Conservation (phyloP, 148 eudicot genomes). For the Rhododendron molle region DNA sequence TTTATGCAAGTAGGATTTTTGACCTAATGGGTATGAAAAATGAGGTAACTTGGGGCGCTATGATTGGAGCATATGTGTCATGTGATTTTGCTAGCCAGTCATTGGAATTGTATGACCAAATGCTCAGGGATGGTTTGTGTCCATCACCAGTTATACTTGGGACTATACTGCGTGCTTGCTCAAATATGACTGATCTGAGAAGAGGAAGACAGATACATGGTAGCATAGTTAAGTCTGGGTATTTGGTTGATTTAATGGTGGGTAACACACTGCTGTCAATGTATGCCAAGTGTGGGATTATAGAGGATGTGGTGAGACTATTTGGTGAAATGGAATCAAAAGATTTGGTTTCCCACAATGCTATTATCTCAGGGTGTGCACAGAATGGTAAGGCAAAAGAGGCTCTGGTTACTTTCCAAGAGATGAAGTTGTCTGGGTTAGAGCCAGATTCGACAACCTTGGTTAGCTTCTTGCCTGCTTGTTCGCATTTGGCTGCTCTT, state of each 20-base stretch:
- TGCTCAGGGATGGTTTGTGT: constrained; percentile 25
- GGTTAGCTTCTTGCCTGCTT: constrained; percentile 75
- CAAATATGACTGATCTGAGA: constrained; percentile 45
- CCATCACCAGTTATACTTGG: constrained; percentile 55
- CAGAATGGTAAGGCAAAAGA: constrained; percentile 60
- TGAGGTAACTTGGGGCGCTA: constrained; percentile 92
- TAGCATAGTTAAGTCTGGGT: constrained; percentile 47
- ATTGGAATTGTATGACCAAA: constrained; percentile 39
- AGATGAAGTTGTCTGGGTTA: constrained; percentile 51
- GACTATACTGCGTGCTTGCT: constrained; percentile 64
- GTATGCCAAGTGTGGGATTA: constrained; percentile 76
- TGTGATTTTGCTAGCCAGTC: constrained; percentile 53
- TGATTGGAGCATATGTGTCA: constrained; percentile 63
- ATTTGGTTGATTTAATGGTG: constrained; percentile 45
- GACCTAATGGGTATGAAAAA: constrained; percentile 41
- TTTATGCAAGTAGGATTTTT: constrained; percentile 55
- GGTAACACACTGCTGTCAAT: constrained; percentile 60
- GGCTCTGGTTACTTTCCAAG: constrained; percentile 52
- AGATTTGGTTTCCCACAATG: constrained; percentile 67
- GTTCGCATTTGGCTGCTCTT: constrained; percentile 66
- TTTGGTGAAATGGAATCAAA: constrained; percentile 58
- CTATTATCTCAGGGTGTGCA: constrained; percentile 74
- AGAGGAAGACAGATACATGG: constrained; percentile 65
- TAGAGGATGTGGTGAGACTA: constrained; percentile 49
- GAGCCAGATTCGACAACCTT: constrained; percentile 71